A percentile compares a stretch with the other conserved stretches of the same genome.
phyloP scores from a whole-genome alignment of 441 rosid species.

The Adansonia rubrostipa region DNA sequence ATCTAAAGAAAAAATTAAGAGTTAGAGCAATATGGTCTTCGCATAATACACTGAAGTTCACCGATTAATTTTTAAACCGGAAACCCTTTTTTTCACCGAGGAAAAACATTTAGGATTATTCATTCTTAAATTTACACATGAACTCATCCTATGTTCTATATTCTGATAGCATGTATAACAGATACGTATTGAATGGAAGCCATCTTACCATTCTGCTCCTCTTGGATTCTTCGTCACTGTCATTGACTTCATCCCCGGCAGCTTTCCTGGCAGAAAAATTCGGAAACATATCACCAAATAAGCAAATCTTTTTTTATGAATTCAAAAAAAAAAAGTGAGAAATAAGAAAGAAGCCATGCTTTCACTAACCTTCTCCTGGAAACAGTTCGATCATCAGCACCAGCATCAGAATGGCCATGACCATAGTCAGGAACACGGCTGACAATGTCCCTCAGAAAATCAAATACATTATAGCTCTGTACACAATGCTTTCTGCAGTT shows the following conservation, averaged over 20 bases:
- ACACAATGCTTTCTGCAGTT: conserved; percentile 90
- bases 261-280: conserved; percentile 63
- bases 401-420: conserved; percentile 70
- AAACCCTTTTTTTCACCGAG: neutral
- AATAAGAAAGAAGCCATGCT: neutral
- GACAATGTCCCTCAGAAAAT: conserved; percentile 90
- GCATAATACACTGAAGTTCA: neutral
- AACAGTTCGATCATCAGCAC: conserved; percentile 69
- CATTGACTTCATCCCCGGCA: conserved; percentile 69
- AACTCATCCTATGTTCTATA: neutral
- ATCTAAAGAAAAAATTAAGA: too few species aligned
- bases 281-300: conserved; percentile 14
- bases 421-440: conserved; percentile 86
- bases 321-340: neutral
- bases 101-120: neutral
- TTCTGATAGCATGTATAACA: neutral
- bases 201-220: conserved; percentile 71
- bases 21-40: neutral
- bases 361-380: conserved; percentile 65
- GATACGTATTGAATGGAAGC: neutral
- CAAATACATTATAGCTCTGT: conserved; percentile 91
- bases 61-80: neutral
- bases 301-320: neutral
- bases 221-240: conserved; percentile 87
- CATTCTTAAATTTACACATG: conserved; percentile 1